A percentile compares a stretch with the other conserved stretches of the same genome.
phyloP scores from a whole-genome alignment of 2,329 filamentous ascomycete species.

The Penicillium vulpinum region DNA sequence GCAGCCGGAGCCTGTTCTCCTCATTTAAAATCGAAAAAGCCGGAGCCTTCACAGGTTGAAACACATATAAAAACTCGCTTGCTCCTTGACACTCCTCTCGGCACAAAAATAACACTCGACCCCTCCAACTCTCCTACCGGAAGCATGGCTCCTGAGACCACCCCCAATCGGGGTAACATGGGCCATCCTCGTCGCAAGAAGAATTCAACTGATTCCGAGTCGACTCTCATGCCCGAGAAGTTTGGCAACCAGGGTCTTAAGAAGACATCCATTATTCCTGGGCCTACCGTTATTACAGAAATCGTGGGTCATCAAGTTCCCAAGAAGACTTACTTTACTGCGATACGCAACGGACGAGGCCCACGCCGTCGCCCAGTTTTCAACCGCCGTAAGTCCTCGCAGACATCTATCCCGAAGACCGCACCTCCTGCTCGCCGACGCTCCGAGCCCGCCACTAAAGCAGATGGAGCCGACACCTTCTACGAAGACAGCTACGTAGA shows the following conservation, averaged over 20 bases:
- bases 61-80: conserved; percentile 34
- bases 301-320: conserved; percentile 13
- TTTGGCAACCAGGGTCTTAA: conserved; percentile 22
- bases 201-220: conserved; percentile 10
- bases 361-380: conserved; percentile 34
- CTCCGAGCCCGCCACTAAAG: neutral
- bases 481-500: conserved; percentile 7
- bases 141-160: conserved; percentile 9
- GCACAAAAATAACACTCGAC: conserved; percentile 28
- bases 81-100: conserved; percentile 28
- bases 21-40: conserved; percentile 44
- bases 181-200: conserved; percentile 27
- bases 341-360: conserved; percentile 26
- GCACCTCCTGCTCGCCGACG: conserved; percentile 76
- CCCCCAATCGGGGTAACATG: neutral
- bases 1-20: conserved; percentile 15
- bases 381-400: conserved; percentile 39
- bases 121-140: conserved; percentile 28
- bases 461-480: neutral
- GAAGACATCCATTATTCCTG: conserved; percentile 22
- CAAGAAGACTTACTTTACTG: conserved; percentile 33
- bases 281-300: neutral
- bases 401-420: conserved; percentile 50
- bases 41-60: conserved; percentile 27
- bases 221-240: neutral